These are phyloP conservation scores for Talaromyces stipitatus DNA, from an alignment of 495 filamentous ascomycete genomes.

Conservation along the genomic window DNA sequence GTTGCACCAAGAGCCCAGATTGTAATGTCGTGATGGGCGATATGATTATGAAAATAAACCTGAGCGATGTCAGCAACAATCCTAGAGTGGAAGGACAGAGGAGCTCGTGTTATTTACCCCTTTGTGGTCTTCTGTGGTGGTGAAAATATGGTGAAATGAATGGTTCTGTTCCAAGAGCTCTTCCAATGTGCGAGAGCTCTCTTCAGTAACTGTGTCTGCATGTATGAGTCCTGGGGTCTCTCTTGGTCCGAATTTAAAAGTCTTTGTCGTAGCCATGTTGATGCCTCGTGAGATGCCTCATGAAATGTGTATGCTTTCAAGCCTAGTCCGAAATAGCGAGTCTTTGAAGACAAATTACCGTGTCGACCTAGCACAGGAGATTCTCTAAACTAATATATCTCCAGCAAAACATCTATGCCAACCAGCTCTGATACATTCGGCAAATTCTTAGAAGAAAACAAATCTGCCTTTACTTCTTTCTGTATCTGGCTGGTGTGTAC, in stretches of 20 bases:
- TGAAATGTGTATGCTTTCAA: not conserved
- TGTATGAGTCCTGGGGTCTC: conserved; percentile 1
- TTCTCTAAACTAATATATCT: not conserved
- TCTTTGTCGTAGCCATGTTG: not conserved
- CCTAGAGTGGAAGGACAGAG: not conserved
- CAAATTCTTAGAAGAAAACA: not conserved
- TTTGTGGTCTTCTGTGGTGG: conserved; percentile 3
- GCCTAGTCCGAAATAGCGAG: not conserved
- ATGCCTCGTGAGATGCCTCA: too few relatives aligned
- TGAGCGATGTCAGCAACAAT: not conserved
- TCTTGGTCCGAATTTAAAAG: not conserved
- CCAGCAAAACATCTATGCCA: not conserved
- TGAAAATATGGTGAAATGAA: not conserved
- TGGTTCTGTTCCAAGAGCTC: not conserved
- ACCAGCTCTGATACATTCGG: not conserved
- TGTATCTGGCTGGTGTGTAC: not conserved
- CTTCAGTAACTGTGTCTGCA: not conserved
- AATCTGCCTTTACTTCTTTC: too few relatives aligned
- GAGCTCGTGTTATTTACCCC: not conserved
- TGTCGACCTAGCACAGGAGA: not conserved
- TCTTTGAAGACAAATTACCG: not conserved
- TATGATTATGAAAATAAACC: conserved; percentile 6
- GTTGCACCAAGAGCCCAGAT: conserved; percentile 5
- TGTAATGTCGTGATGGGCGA: conserved; percentile 1
- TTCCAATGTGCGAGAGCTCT: not conserved